These are phyloP conservation scores for Ceratopteris richardii DNA, from an alignment of 75 land plant genomes.

Conservation along the genomic window DNA sequence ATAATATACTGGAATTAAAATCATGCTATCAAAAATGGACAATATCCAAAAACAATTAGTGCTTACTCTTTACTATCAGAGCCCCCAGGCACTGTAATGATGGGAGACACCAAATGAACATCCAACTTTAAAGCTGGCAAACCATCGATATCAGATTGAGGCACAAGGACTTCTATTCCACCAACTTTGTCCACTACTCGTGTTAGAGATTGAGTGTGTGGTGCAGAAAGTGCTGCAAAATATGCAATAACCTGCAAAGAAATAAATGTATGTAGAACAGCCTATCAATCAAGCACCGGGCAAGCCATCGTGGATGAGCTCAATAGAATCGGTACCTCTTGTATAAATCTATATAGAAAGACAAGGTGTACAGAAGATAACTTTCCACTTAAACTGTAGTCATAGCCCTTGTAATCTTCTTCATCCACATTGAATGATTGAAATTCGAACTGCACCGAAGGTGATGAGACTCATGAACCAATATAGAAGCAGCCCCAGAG, in stretches of 20 bases:
- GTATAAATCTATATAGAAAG: slow-evolving; percentile 90
- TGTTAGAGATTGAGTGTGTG: slow-evolving; percentile 76
- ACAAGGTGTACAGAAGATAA: slow-evolving; percentile 95
- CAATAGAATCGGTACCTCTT: slow-evolving; percentile 53
- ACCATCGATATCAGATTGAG: slow-evolving; percentile 88
- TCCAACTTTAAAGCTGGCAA: slow-evolving; percentile 73
- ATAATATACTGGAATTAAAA: no score
- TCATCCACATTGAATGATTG: slow-evolving; percentile 80
- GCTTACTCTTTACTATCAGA: slow-evolving; percentile 87
- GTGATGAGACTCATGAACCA: neutral
- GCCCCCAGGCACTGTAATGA: slow-evolving; percentile 69
- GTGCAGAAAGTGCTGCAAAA: slow-evolving; percentile 84
- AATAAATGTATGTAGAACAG: slow-evolving; percentile 1
- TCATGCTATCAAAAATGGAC: no score
- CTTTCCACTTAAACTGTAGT: slow-evolving; percentile 74
- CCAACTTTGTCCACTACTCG: slow-evolving; percentile 92
- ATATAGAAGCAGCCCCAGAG: neutral
- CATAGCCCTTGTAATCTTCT: slow-evolving; percentile 92
- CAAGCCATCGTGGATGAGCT: no score
- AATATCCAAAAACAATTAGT: no score
- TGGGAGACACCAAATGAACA: slow-evolving; percentile 80
- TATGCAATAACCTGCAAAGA: slow-evolving; percentile 66
- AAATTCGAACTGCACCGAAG: slow-evolving; percentile 61
- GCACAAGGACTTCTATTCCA: slow-evolving; percentile 79
- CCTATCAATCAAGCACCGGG: neutral